Conservation (phyloP, 1,139 yeast genomes). For the Candida tunisiensis region DNA sequence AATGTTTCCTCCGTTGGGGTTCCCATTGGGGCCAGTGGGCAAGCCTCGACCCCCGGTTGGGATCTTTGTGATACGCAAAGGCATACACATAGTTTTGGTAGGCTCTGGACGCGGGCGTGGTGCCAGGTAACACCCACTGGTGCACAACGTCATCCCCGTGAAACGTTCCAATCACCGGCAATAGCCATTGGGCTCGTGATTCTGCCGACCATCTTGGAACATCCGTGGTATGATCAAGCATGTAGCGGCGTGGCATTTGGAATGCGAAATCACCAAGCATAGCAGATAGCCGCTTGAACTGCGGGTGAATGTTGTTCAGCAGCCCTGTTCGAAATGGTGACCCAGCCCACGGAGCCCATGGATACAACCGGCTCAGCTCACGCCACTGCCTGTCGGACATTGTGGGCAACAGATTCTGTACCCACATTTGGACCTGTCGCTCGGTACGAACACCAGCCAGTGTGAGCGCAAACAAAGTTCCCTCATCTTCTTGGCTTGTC, state of each 20-base stretch:
- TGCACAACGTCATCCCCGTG: constrained; percentile 5
- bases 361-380: constrained; percentile 5
- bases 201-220: constrained; percentile 4
- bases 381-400: constrained; percentile 1
- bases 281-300: constrained; percentile 8
- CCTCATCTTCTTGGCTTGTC: constrained; percentile 10
- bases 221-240: constrained; percentile 3
- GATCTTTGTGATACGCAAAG: constrained; percentile 7
- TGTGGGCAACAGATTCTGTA: constrained; percentile 3
- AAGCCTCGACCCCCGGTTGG: constrained; percentile 4
- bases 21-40: too few relatives aligned
- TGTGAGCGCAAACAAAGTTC: constrained; percentile 6
- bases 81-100: constrained; percentile 8
- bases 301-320: constrained; percentile 3
- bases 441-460: constrained; percentile 4
- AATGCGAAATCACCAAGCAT: constrained; percentile 7
- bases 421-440: constrained; percentile 3
- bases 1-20: too few relatives aligned
- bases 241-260: constrained; percentile 8
- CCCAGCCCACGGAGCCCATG: constrained; percentile 6
- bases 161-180: constrained; percentile 8
- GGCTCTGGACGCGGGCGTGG: constrained; percentile 2
- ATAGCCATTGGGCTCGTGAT: constrained; percentile 3
- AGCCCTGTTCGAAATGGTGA: constrained; percentile 9
- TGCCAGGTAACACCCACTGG: constrained; percentile 2